Conservation (phyloP, 345 rosid genomes). For the Pistacia integerrima region DNA sequence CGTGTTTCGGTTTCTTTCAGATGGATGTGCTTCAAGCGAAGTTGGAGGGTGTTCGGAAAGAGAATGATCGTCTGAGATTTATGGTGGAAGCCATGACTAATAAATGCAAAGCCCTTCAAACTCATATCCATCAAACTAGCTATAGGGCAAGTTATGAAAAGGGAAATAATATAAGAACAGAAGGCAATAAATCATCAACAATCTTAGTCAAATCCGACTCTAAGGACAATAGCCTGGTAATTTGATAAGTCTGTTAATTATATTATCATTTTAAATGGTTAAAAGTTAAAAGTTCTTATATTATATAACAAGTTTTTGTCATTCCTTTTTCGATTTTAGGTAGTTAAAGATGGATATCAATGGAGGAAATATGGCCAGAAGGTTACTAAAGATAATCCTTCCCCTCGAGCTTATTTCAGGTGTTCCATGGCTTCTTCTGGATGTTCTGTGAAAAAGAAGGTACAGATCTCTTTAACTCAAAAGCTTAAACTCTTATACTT, state of each 20-base stretch:
- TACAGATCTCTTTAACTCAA: neutral
- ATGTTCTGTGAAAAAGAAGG: conserved; percentile 73
- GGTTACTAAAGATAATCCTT: conserved; percentile 58
- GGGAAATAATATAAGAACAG: conserved; percentile 14
- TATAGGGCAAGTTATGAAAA: conserved; percentile 17
- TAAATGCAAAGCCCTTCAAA: conserved; percentile 34
- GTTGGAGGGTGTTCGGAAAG: conserved; percentile 35
- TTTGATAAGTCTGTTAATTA: neutral
- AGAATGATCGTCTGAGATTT: conserved; percentile 40
- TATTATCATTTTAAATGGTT: too few relatives aligned
- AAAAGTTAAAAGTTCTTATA: too few relatives aligned
- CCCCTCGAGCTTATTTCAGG: conserved; percentile 66
- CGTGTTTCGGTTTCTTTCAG: conserved; percentile 10
- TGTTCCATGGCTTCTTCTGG: conserved; percentile 51
- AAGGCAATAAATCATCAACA: conserved; percentile 29
- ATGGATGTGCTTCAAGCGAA: conserved; percentile 29
- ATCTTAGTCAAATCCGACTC: conserved; percentile 36
- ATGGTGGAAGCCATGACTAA: conserved; percentile 40
- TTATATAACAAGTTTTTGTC: too few relatives aligned
- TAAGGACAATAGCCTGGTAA: conserved; percentile 49
- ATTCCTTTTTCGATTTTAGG: conserved; percentile 23
- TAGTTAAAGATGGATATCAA: conserved; percentile 61
- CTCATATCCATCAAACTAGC: conserved; percentile 19
- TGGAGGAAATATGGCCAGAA: conserved; percentile 81
- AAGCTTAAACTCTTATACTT: too few relatives aligned